These are phyloP conservation scores for Pseudogymnoascus sp. DNA, from an alignment of 2,329 filamentous ascomycete genomes.

Conservation along the genomic window DNA sequence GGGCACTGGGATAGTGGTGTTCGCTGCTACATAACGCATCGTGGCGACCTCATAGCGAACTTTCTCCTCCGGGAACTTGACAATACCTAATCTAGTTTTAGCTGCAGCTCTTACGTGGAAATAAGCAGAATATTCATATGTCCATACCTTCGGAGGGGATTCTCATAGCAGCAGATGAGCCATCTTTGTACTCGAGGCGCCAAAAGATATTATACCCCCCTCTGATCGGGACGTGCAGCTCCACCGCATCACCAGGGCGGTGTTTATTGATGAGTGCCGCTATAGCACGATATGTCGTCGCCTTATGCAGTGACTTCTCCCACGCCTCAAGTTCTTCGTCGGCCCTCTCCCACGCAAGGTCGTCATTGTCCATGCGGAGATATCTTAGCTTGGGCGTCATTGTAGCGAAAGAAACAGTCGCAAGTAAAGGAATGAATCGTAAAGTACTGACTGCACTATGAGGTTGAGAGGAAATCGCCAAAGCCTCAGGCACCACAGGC, in stretches of 20 bases:
- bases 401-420: too few relatives aligned
- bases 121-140: not conserved
- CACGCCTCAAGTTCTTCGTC: too few relatives aligned
- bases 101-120: not conserved
- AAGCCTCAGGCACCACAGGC: too few relatives aligned
- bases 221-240: not conserved
- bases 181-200: not conserved
- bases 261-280: not conserved
- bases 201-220: not conserved
- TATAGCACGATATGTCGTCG: not conserved
- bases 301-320: too few relatives aligned
- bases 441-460: too few relatives aligned
- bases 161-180: not conserved
- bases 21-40: constrained; percentile 18
- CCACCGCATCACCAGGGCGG: not conserved
- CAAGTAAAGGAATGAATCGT: too few relatives aligned
- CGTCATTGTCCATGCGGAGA: not conserved
- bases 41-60: constrained; percentile 24
- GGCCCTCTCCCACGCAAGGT: not conserved
- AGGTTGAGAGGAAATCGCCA: too few relatives aligned
- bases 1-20: constrained; percentile 24
- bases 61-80: constrained; percentile 19
- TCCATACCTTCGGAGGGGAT: not conserved
- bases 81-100: not conserved
- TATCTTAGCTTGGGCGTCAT: not conserved